A percentile compares a stretch with the other conserved stretches of the same genome.
Conservation (phyloP, 371 early-diverging fungal species). For the Mortierella sp. region DNA sequence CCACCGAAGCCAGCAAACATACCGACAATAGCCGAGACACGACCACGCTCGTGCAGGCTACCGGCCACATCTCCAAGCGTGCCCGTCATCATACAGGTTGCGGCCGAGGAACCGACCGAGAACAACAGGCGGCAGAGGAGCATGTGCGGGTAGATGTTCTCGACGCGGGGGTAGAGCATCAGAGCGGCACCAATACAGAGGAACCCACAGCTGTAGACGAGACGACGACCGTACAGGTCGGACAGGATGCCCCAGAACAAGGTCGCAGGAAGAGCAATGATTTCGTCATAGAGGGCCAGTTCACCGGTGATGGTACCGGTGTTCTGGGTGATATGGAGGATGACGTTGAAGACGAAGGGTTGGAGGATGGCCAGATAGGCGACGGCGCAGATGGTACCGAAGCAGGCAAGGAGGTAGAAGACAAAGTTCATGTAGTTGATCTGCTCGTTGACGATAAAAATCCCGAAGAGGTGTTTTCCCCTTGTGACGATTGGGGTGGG, state of each 20-base stretch:
- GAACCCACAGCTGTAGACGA: conserved; percentile 67
- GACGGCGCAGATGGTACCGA: conserved; percentile 68
- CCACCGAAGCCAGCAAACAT: conserved; percentile 68
- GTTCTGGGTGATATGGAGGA: conserved; percentile 24
- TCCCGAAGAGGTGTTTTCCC: conserved; percentile 33
- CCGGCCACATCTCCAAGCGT: conserved; percentile 66
- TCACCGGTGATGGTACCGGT: conserved; percentile 60
- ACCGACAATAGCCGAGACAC: conserved; percentile 67
- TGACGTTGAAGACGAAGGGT: conserved; percentile 46
- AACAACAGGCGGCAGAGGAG: conserved; percentile 67
- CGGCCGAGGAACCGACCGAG: conserved; percentile 78
- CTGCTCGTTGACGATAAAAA: conserved; percentile 60
- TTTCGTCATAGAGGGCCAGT: conserved; percentile 74
- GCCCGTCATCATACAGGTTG: conserved; percentile 79
- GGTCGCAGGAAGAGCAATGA: conserved; percentile 62
- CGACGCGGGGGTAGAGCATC: conserved; percentile 60
- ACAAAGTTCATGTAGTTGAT: conserved; percentile 65
- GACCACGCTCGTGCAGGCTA: conserved; percentile 60
- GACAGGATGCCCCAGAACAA: conserved; percentile 70
- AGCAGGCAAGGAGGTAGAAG: conserved; percentile 66
- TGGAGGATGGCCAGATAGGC: conserved; percentile 65
- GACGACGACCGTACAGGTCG: conserved; percentile 64
- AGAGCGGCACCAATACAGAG: conserved; percentile 61
- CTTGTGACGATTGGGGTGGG: conserved; percentile 6
- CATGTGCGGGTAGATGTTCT: conserved; percentile 63